These are phyloP conservation scores for Pelargonium nanum DNA, from an alignment of 345 rosid genomes.

Conservation along the genomic window DNA sequence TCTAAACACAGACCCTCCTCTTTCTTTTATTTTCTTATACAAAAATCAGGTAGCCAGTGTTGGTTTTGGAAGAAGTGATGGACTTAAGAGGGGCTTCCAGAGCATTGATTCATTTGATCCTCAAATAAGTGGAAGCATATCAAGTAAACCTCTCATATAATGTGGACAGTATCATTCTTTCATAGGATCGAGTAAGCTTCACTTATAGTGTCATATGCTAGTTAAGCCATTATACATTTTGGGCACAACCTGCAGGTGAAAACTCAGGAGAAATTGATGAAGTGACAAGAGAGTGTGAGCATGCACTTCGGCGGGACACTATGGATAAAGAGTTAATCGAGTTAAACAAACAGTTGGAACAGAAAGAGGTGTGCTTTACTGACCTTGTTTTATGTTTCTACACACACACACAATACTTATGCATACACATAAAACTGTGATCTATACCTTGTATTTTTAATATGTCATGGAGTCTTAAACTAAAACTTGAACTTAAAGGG, in stretches of 20 bases:
- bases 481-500: too few relatives aligned
- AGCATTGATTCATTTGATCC: conserved; percentile 65
- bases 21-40: conserved; percentile 9
- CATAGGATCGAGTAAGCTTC: neutral
- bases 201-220: neutral
- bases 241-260: conserved; percentile 6
- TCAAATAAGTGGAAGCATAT: conserved; percentile 66
- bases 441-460: too few relatives aligned
- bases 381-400: too few relatives aligned
- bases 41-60: conserved; percentile 34
- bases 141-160: conserved; percentile 29
- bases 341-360: conserved; percentile 73
- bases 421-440: too few relatives aligned
- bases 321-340: conserved; percentile 93
- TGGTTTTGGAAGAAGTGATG: conserved; percentile 60
- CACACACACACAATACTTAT: too few relatives aligned
- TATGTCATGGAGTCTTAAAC: too few relatives aligned
- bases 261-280: conserved; percentile 74
- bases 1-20: too few relatives aligned
- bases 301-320: conserved; percentile 69
- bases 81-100: conserved; percentile 70
- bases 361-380: conserved; percentile 61
- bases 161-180: neutral
- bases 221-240: neutral
- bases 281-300: conserved; percentile 95